Evolutionary conservation across 2,329 filamentous ascomycete genomes (phyloP).

Genomic region (Aureobasidium lini): DNA sequence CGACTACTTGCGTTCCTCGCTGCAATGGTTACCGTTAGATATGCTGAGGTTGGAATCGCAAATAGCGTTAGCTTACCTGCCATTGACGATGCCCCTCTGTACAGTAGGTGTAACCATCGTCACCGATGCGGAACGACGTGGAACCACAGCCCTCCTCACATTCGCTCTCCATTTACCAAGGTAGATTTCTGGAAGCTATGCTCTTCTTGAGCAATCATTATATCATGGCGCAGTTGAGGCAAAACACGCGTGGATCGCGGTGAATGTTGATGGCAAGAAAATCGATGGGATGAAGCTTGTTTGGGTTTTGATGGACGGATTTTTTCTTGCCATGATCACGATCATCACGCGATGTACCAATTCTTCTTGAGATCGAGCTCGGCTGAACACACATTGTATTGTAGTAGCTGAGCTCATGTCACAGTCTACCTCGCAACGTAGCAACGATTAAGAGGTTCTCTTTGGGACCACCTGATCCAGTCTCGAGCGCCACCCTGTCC

Average conservation of each 20-base stretch:
- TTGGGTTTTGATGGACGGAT: not conserved
- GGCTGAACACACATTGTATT: no score
- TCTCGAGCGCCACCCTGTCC: not conserved
- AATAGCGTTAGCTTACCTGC: constrained; percentile 44
- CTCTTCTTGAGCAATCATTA: not conserved
- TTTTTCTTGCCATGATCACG: not conserved
- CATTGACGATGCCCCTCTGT: constrained; percentile 67
- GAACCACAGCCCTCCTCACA: constrained; percentile 51
- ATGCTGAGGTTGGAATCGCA: not conserved
- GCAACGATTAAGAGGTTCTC: not conserved
- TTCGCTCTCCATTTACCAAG: constrained; percentile 14
- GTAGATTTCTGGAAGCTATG: not conserved
- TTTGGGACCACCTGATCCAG: not conserved
- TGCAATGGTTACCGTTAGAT: constrained; percentile 14
- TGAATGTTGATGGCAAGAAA: not conserved
- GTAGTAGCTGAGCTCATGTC: no score
- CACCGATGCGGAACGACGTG: constrained; percentile 57
- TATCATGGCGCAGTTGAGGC: not conserved
- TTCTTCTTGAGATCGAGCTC: no score
- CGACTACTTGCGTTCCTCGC: constrained; percentile 26
- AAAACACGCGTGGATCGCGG: not conserved
- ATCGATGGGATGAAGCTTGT: not conserved
- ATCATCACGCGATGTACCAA: not conserved
- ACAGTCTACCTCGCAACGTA: no score
- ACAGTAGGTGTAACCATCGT: constrained; percentile 73